Percentiles rank a stretch among this genome's conserved stretches.
Evolutionary conservation across 441 rosid genomes (phyloP).

Genomic region (Brassica hybrid): DNA sequence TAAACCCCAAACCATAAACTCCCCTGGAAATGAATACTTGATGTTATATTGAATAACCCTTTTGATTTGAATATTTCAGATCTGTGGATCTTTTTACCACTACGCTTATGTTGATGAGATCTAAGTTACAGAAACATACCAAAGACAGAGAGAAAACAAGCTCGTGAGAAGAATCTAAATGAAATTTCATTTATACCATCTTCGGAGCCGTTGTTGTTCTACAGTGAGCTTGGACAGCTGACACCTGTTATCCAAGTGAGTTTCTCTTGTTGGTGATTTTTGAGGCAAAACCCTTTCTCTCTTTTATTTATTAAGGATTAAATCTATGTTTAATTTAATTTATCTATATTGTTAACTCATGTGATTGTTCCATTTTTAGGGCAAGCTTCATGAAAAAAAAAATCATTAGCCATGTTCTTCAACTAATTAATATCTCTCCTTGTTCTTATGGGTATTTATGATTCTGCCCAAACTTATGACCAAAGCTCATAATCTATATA

Average conservation of each 20-base stretch:
- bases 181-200: background rate
- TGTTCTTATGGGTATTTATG: conserved; percentile 9
- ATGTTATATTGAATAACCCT: background rate
- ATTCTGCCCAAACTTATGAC: conserved; percentile 31
- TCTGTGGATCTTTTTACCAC: conserved; percentile 37
- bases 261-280: conserved; percentile 58
- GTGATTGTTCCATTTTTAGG: conserved; percentile 47
- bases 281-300: conserved; percentile 77
- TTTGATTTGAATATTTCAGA: conserved; percentile 44
- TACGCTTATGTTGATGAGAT: conserved; percentile 45
- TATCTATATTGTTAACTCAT: conserved; percentile 39
- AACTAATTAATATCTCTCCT: conserved; percentile 18
- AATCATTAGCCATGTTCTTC: background rate
- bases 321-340: conserved; percentile 46
- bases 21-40: conserved; percentile 15
- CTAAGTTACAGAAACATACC: conserved; percentile 39
- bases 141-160: background rate
- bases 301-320: conserved; percentile 28
- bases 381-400: conserved; percentile 44
- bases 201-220: conserved; percentile 39
- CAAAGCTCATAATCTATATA: conserved; percentile 42
- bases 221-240: conserved; percentile 68
- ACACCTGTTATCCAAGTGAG: conserved; percentile 70
- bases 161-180: conserved; percentile 17
- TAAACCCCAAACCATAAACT: background rate